Evolutionary conservation across 108 stramenopile species (phyloP).

Genomic region (Nannochloropsis gaditana): DNA sequence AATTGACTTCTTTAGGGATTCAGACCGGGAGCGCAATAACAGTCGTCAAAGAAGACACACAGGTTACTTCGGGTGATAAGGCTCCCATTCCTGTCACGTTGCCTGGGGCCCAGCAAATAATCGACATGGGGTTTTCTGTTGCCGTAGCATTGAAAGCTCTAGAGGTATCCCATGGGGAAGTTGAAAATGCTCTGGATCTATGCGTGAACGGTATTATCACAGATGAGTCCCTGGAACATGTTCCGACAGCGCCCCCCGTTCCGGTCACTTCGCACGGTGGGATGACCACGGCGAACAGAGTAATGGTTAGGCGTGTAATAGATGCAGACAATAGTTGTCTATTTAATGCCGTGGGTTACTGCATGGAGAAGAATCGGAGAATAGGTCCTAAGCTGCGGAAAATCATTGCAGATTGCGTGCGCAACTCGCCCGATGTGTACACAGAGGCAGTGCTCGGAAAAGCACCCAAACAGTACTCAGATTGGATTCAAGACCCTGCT

Average conservation of each 20-base stretch:
- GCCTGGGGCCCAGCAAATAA: constrained; percentile 12
- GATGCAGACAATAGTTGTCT: constrained; percentile 49
- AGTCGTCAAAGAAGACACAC: constrained; percentile 23
- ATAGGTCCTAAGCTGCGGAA: constrained; percentile 38
- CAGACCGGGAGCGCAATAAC: constrained; percentile 40
- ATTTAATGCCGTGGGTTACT: constrained; percentile 45
- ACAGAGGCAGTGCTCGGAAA: constrained; percentile 45
- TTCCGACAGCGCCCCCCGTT: not conserved
- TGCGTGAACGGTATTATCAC: constrained; percentile 25
- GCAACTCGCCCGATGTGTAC: constrained; percentile 32
- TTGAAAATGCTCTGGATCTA: constrained; percentile 36
- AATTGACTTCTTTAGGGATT: constrained; percentile 26
- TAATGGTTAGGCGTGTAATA: constrained; percentile 39
- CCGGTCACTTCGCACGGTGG: not conserved
- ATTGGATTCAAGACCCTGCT: constrained; percentile 36
- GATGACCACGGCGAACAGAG: constrained; percentile 15
- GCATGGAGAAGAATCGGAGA: constrained; percentile 31
- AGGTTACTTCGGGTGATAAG: not conserved
- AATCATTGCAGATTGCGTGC: constrained; percentile 41
- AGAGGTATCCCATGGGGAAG: constrained; percentile 33
- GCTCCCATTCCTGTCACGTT: not conserved
- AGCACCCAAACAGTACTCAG: constrained; percentile 35
- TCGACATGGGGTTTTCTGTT: constrained; percentile 39
- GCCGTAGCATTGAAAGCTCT: constrained; percentile 32
- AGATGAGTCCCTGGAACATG: not conserved